These are phyloP conservation scores for Mycosphaerella sp. DNA, from an alignment of 2,329 filamentous ascomycete species.

Conservation along the genomic window DNA sequence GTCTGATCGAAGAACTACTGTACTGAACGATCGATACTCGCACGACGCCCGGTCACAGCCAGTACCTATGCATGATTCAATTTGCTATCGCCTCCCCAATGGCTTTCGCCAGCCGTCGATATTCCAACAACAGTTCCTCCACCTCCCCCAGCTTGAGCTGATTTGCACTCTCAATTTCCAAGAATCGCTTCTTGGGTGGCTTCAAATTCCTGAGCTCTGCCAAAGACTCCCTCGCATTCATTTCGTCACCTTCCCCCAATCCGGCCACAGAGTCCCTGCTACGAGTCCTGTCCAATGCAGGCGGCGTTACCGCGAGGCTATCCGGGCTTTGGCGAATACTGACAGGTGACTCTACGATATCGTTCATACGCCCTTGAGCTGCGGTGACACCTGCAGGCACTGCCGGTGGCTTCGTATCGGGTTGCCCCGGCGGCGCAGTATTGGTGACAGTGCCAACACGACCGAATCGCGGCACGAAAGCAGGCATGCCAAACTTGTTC, in stretches of 20 bases:
- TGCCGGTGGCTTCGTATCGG: slow-evolving; percentile 6
- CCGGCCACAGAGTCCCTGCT: slow-evolving; percentile 13
- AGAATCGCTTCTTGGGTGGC: slow-evolving; percentile 44
- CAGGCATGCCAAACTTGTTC: slow-evolving; percentile 34
- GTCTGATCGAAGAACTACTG: neutral
- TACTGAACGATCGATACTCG: no score
- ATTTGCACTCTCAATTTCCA: slow-evolving; percentile 42
- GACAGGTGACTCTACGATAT: slow-evolving; percentile 27
- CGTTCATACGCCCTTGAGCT: slow-evolving; percentile 28
- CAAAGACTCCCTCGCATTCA: slow-evolving; percentile 40
- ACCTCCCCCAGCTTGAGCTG: slow-evolving; percentile 45
- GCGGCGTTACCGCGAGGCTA: neutral
- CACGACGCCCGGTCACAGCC: no score
- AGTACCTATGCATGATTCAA: neutral
- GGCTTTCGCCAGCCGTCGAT: slow-evolving; percentile 39
- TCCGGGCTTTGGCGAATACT: slow-evolving; percentile 11
- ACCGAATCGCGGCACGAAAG: slow-evolving; percentile 33
- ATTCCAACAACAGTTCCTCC: slow-evolving; percentile 39
- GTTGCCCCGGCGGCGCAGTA: slow-evolving; percentile 15
- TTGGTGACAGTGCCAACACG: slow-evolving; percentile 25
- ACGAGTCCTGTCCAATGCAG: slow-evolving; percentile 11
- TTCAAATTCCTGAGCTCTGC: slow-evolving; percentile 42
- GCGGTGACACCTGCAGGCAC: slow-evolving; percentile 8
- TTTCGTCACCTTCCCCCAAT: slow-evolving; percentile 30
- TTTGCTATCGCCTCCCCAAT: slow-evolving; percentile 39